A percentile compares a stretch with the other conserved stretches of the same genome.
phyloP scores from a whole-genome alignment of 106 monocot genomes.

The Cymbidium sinense region DNA sequence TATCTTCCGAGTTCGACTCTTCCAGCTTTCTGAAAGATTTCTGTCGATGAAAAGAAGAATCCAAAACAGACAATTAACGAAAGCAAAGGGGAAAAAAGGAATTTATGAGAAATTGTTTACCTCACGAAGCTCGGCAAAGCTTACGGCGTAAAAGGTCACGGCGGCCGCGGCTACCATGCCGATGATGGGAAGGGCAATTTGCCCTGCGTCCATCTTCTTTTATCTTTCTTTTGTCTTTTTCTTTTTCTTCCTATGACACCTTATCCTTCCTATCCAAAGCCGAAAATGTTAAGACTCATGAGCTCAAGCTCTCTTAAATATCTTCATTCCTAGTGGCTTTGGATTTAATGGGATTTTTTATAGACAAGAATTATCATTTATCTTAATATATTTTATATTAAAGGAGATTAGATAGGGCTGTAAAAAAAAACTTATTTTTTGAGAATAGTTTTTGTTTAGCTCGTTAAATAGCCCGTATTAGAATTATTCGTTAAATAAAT shows the following conservation, averaged over 20 bases:
- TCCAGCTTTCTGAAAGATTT: constrained; percentile 42
- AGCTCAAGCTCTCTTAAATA: too few species aligned
- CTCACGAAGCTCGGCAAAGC: constrained; percentile 59
- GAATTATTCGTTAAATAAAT: too few species aligned
- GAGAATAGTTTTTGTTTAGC: too few species aligned
- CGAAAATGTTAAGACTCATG: too few species aligned
- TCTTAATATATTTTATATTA: too few species aligned
- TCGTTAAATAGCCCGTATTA: too few species aligned
- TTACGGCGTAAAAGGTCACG: constrained; percentile 62
- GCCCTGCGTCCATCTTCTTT: constrained; percentile 31
- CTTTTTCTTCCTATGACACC: background rate
- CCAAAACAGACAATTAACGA: background rate
- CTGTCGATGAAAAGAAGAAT: constrained; percentile 11
- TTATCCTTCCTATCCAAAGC: background rate
- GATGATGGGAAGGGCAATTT: constrained; percentile 49
- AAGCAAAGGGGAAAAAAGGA: background rate
- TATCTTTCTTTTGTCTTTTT: background rate
- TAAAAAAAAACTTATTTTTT: too few species aligned
- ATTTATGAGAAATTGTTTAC: constrained; percentile 25
- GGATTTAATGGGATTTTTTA: too few species aligned
- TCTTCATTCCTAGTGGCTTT: too few species aligned
- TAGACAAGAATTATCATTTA: too few species aligned
- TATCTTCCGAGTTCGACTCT: constrained; percentile 2
- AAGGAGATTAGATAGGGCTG: too few species aligned
- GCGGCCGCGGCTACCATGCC: constrained; percentile 57